A percentile compares a stretch with the other conserved stretches of the same genome.
Evolutionary conservation across 768 basidiomycete species (phyloP).

Genomic region (Russula virescens): DNA sequence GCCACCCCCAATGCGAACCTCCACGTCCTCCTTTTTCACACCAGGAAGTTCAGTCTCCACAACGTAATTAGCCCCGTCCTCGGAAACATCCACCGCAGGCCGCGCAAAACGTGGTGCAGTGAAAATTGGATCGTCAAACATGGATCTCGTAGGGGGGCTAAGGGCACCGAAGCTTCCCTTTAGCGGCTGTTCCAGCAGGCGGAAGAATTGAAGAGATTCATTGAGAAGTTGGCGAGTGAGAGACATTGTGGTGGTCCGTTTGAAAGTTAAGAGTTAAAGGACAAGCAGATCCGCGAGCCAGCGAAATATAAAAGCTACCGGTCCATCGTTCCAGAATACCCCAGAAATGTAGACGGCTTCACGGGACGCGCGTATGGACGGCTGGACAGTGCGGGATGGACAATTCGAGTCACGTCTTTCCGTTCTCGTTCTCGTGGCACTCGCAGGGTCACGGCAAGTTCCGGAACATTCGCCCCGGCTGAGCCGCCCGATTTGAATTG

Average conservation of each 20-base stretch:
- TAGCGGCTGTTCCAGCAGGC: constrained; percentile 69
- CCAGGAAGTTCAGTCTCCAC: constrained; percentile 77
- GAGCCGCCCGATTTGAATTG: no score
- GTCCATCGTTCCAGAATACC: background rate
- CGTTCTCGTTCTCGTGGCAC: no score
- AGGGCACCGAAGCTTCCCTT: constrained; percentile 32
- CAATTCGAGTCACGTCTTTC: no score
- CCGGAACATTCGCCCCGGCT: constrained; percentile 7
- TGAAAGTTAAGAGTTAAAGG: background rate
- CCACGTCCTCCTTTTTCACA: constrained; percentile 69
- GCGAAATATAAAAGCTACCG: background rate
- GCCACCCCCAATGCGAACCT: constrained; percentile 63
- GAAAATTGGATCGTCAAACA: constrained; percentile 51
- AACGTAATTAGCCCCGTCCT: constrained; percentile 58
- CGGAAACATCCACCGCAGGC: constrained; percentile 63
- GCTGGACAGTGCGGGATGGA: no score
- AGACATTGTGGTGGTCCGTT: constrained; percentile 43
- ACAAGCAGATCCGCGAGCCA: background rate
- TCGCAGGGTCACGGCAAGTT: background rate
- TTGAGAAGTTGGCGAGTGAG: constrained; percentile 57
- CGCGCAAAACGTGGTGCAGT: constrained; percentile 30
- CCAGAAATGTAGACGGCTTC: background rate
- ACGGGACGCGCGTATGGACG: background rate
- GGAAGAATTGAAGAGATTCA: constrained; percentile 72
- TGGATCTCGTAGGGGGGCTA: constrained; percentile 32